Evolutionary conservation across 345 rosid genomes (phyloP).

Genomic region (Rhodamnia argentea): DNA sequence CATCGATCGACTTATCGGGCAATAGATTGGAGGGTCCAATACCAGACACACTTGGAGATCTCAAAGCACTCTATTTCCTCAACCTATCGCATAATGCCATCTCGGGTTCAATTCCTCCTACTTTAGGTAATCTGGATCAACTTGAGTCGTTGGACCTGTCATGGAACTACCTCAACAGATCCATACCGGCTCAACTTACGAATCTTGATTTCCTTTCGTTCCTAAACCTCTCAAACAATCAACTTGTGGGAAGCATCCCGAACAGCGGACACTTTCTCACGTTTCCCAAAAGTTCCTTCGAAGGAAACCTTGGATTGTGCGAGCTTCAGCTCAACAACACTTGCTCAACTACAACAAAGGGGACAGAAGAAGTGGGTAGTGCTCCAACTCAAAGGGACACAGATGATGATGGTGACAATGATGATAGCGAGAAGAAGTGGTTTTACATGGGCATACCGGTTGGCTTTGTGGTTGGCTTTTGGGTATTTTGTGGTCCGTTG

Average conservation of each 20-base stretch:
- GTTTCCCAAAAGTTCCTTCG: conserved; percentile 18
- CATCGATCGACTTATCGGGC: neutral
- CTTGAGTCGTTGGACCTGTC: conserved; percentile 20
- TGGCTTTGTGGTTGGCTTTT: neutral
- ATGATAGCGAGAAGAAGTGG: neutral
- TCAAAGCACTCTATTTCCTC: conserved; percentile 12
- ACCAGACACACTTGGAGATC: conserved; percentile 8
- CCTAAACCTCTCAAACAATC: conserved; percentile 31
- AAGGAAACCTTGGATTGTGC: conserved; percentile 27
- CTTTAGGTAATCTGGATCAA: neutral
- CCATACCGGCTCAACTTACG: conserved; percentile 14
- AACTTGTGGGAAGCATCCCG: conserved; percentile 25
- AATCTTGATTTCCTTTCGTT: conserved; percentile 17
- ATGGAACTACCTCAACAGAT: conserved; percentile 12
- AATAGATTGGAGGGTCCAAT: neutral
- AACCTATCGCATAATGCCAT: conserved; percentile 19
- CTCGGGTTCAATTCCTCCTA: neutral
- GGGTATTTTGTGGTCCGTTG: neutral
- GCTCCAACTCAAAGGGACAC: no score
- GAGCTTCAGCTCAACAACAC: conserved; percentile 6
- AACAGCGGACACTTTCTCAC: conserved; percentile 8
- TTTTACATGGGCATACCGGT: neutral
- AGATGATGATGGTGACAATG: neutral
- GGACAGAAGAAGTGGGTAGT: neutral
- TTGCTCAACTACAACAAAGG: neutral